Conservation (phyloP, 768 basidiomycete species). For the Termitomyces sp. region DNA sequence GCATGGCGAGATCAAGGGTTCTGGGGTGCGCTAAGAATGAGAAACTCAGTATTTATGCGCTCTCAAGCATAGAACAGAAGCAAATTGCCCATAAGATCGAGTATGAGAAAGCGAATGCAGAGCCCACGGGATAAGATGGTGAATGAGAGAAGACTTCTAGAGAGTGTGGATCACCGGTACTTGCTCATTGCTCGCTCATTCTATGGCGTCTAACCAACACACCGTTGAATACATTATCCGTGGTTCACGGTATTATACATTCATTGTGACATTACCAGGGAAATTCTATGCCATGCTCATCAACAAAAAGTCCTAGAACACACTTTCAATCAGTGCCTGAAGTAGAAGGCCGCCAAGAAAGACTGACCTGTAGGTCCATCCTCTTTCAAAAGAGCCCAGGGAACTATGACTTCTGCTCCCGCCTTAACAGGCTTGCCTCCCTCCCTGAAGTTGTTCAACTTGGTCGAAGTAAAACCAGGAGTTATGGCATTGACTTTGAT, state of each 20-base stretch:
- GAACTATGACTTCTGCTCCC: constrained; percentile 29
- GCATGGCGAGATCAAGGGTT: background rate
- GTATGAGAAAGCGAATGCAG: too few species aligned
- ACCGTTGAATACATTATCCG: background rate
- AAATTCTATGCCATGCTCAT: constrained; percentile 25
- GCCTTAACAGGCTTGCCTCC: constrained; percentile 32
- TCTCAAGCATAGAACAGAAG: background rate
- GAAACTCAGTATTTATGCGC: background rate
- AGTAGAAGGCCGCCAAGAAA: background rate
- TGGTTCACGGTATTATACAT: background rate
- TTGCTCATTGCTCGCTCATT: too few species aligned
- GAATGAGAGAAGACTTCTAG: background rate
- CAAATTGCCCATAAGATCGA: background rate
- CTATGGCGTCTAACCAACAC: background rate
- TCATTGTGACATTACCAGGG: constrained; percentile 3
- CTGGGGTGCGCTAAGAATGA: background rate
- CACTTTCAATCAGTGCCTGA: background rate
- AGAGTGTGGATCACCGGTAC: background rate
- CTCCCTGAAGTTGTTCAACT: constrained; percentile 30
- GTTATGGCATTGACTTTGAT: constrained; percentile 62
- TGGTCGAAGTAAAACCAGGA: constrained; percentile 50
- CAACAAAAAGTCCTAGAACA: constrained; percentile 25
- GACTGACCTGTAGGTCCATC: constrained; percentile 33
- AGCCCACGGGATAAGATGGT: background rate
- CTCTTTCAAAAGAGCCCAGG: constrained; percentile 35